Evolutionary conservation across 2,329 filamentous ascomycete genomes (phyloP).

Genomic region (Zalaria obscura): DNA sequence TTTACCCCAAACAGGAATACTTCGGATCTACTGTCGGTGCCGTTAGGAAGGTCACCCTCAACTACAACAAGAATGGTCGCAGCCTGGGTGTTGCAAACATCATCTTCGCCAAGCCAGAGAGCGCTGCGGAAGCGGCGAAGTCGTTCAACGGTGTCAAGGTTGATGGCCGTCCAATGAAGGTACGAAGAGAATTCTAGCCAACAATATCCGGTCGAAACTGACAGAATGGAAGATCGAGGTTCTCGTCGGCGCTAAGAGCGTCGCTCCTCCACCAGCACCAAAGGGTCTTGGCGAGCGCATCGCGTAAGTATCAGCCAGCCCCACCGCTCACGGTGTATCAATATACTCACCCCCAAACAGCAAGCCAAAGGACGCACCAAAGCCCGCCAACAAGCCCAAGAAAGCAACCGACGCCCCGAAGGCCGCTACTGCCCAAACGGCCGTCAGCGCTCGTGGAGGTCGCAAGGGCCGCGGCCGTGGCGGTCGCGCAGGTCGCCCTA

Average conservation of each 20-base stretch:
- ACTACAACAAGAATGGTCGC: slow-evolving; percentile 81
- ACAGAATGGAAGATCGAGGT: slow-evolving; percentile 59
- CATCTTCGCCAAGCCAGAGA: slow-evolving; percentile 66
- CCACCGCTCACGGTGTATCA: slow-evolving; percentile 1
- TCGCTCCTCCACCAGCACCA: slow-evolving; percentile 52
- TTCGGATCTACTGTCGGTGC: slow-evolving; percentile 76
- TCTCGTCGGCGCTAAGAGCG: slow-evolving; percentile 63
- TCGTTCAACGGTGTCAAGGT: slow-evolving; percentile 81
- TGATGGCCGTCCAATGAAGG: slow-evolving; percentile 83
- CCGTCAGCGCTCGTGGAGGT: slow-evolving; percentile 33
- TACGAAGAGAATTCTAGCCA: slow-evolving; percentile 21
- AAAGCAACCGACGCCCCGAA: slow-evolving; percentile 41
- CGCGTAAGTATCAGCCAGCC: slow-evolving; percentile 38
- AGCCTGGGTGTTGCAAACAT: slow-evolving; percentile 90
- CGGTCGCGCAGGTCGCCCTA: slow-evolving; percentile 52
- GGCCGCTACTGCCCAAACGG: slow-evolving; percentile 38
- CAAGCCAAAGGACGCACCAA: slow-evolving; percentile 18
- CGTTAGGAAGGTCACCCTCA: slow-evolving; percentile 81
- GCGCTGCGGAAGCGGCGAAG: slow-evolving; percentile 70
- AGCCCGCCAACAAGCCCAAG: slow-evolving; percentile 10
- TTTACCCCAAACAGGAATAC: slow-evolving; percentile 64
- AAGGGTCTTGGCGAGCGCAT: slow-evolving; percentile 75
- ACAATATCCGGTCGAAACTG: too few relatives aligned
- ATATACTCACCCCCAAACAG: slow-evolving; percentile 11
- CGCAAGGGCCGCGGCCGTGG: slow-evolving; percentile 40